A percentile compares a stretch with the other conserved stretches of the same genome.
phyloP scores from a whole-genome alignment of 306 rosid species.

The Amphicarpaea edgeworthii region DNA sequence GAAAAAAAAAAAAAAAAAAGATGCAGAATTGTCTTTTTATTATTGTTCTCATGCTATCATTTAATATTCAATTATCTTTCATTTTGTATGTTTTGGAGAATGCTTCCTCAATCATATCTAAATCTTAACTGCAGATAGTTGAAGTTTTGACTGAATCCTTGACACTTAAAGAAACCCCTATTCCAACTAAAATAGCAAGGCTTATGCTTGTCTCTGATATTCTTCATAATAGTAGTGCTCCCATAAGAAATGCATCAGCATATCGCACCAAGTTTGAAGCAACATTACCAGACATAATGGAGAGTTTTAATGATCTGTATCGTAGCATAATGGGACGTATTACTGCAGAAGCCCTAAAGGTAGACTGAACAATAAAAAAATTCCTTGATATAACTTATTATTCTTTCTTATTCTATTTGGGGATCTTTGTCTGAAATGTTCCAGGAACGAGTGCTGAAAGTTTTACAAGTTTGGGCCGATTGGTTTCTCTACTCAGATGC shows the following conservation, averaged over 20 bases:
- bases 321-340: constrained; percentile 93
- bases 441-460: constrained; percentile 95
- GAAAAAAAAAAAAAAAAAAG: background rate
- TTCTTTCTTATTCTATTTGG: constrained; percentile 20
- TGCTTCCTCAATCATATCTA: constrained; percentile 19
- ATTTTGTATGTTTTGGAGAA: constrained; percentile 21
- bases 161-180: constrained; percentile 98
- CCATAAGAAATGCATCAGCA: constrained; percentile 99
- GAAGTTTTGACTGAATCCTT: constrained; percentile 97
- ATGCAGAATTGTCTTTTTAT: constrained; percentile 2
- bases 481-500: constrained; percentile 99
- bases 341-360: constrained; percentile 99
- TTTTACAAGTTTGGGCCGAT: constrained; percentile 98
- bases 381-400: constrained; percentile 9
- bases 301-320: constrained; percentile 96
- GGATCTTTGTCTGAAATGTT: constrained; percentile 45
- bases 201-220: constrained; percentile 99
- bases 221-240: constrained; percentile 99
- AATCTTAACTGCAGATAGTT: constrained; percentile 75
- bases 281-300: constrained; percentile 92
- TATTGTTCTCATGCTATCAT: constrained; percentile 20
- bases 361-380: constrained; percentile 37
- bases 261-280: constrained; percentile 99
- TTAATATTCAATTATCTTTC: constrained; percentile 27
- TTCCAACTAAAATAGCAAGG: constrained; percentile 99